Conservation (phyloP, 2,329 filamentous ascomycete genomes). For the Exutisphaerella laricina region DNA sequence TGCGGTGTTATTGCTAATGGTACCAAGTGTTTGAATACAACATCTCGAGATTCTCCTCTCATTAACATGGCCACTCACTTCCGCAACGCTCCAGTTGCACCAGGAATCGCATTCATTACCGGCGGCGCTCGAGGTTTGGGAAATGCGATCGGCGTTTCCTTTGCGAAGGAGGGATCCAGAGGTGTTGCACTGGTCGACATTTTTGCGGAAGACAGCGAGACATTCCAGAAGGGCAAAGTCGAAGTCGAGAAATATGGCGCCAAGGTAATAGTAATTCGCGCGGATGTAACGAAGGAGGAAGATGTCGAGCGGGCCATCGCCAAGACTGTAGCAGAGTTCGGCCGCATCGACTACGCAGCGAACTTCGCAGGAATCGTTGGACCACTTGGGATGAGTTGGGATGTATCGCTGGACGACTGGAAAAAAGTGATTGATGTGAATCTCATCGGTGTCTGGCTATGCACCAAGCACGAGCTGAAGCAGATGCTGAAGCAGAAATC, state of each 20-base stretch:
- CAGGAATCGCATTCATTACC: slow-evolving; percentile 28
- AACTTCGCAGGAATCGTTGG: slow-evolving; percentile 36
- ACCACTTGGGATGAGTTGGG: slow-evolving; percentile 22
- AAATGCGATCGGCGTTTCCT: slow-evolving; percentile 26
- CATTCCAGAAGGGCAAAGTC: slow-evolving; percentile 21
- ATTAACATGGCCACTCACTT: slow-evolving; percentile 12
- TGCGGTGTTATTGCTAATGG: too few relatives aligned
- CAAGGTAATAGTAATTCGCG: slow-evolving; percentile 24
- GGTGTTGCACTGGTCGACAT: slow-evolving; percentile 26
- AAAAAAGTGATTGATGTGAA: slow-evolving; percentile 34
- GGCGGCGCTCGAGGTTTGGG: slow-evolving; percentile 26
- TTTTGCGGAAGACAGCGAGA: slow-evolving; percentile 16
- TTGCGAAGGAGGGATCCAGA: slow-evolving; percentile 25
- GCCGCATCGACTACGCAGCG: slow-evolving; percentile 38
- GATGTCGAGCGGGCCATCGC: slow-evolving; percentile 31
- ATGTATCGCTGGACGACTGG: slow-evolving; percentile 34
- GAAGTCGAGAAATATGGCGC: slow-evolving; percentile 23
- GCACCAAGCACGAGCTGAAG: slow-evolving; percentile 36
- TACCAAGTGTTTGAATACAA: too few relatives aligned
- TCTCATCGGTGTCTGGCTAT: slow-evolving; percentile 35
- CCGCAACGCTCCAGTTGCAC: slow-evolving; percentile 22
- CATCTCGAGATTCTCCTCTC: background rate
- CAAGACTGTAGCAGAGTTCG: slow-evolving; percentile 34
- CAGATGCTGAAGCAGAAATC: slow-evolving; percentile 38
- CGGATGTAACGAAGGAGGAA: slow-evolving; percentile 31